These are phyloP conservation scores for Fusarium sororula DNA, from an alignment of 2,329 filamentous ascomycete genomes.

Conservation along the genomic window DNA sequence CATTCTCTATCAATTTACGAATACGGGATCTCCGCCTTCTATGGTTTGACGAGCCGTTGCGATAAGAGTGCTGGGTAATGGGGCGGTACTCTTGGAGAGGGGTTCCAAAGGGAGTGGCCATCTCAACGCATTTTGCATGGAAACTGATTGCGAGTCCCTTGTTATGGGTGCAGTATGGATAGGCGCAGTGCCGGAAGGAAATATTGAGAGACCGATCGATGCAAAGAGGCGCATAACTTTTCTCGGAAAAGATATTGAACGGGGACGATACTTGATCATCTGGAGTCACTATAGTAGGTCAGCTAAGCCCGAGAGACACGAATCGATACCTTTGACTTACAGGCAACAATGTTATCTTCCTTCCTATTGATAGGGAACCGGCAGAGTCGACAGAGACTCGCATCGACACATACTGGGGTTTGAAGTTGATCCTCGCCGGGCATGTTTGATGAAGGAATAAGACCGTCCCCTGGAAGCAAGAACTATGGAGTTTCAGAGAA, in stretches of 20 bases:
- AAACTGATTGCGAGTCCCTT: neutral
- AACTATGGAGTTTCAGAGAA: neutral
- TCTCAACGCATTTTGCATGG: neutral
- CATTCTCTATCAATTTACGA: neutral
- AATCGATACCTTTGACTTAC: accelerated
- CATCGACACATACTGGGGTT: constrained; percentile 6
- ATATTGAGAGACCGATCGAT: neutral
- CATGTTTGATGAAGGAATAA: neutral
- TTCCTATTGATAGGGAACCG: neutral
- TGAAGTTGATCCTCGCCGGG: constrained; percentile 1
- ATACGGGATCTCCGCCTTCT: neutral
- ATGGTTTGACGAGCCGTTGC: neutral
- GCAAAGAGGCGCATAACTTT: neutral
- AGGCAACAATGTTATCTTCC: neutral
- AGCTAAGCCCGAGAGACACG: accelerated
- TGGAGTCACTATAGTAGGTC: neutral
- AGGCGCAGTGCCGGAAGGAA: neutral
- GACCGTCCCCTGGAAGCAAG: no score
- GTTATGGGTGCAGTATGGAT: neutral
- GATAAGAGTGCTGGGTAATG: neutral
- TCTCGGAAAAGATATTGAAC: neutral
- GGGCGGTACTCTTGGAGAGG: neutral
- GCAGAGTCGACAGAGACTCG: neutral
- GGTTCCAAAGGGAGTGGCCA: neutral
- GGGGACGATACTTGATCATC: neutral